phyloP scores from a whole-genome alignment of 1,139 yeast genomes.

The Yamadazyma epiphylla region DNA sequence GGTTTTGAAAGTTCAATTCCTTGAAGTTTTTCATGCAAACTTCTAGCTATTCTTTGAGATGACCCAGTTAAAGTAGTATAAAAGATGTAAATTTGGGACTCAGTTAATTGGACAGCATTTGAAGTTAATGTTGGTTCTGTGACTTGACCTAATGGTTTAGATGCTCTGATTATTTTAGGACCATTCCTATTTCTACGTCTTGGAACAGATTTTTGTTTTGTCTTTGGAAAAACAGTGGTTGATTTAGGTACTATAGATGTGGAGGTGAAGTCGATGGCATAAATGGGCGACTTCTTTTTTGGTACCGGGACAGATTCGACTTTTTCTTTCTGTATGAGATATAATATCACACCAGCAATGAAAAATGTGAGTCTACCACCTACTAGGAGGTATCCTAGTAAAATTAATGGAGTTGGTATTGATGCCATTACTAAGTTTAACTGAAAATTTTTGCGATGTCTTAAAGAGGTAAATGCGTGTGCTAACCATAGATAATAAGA shows the following conservation, averaged over 20 bases:
- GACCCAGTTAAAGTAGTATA: conserved; percentile 87
- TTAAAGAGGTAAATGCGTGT: no score
- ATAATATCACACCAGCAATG: conserved; percentile 3
- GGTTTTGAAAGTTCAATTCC: conserved; percentile 29
- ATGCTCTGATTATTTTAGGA: conserved; percentile 40
- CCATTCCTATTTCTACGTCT: conserved; percentile 16
- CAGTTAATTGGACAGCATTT: conserved; percentile 29
- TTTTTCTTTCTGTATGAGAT: background rate
- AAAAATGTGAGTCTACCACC: conserved; percentile 31
- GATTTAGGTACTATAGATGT: conserved; percentile 26
- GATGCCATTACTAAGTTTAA: conserved; percentile 7
- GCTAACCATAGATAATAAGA: no score
- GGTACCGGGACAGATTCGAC: no score
- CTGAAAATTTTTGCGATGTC: conserved; percentile 7
- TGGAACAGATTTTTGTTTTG: conserved; percentile 11
- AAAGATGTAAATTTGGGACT: conserved; percentile 58
- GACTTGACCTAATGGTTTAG: conserved; percentile 19
- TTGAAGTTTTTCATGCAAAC: conserved; percentile 34
- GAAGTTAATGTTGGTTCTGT: conserved; percentile 26
- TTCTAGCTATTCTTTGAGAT: conserved; percentile 64
- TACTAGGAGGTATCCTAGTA: conserved; percentile 8
- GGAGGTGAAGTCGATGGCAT: conserved; percentile 44
- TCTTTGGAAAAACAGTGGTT: conserved; percentile 15
- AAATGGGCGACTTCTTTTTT: conserved; percentile 26
- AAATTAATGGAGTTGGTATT: conserved; percentile 5